A percentile compares a stretch with the other conserved stretches of the same genome.
Evolutionary conservation across 768 basidiomycete species (phyloP).

Genomic region (Leccinum obscurum): DNA sequence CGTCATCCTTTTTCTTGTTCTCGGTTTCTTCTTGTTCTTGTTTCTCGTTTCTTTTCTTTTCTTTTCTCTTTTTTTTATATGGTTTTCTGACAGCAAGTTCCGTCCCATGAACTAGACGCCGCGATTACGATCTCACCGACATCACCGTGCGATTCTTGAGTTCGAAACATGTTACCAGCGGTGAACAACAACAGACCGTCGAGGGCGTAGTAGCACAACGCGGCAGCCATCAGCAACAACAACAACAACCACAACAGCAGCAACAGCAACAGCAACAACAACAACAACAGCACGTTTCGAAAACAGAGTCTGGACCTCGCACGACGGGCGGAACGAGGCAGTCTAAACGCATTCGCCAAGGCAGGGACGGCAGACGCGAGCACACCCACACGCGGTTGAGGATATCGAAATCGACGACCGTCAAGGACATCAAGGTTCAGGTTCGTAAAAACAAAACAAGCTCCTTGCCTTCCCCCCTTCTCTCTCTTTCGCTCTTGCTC

Average conservation of each 20-base stretch:
- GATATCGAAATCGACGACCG: conserved; percentile 63
- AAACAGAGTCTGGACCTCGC: conserved; percentile 38
- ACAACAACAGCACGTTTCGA: conserved; percentile 13
- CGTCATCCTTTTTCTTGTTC: not conserved
- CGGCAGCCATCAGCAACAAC: conserved; percentile 16
- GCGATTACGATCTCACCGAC: conserved; percentile 58
- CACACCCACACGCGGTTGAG: conserved; percentile 50
- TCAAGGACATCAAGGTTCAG: conserved; percentile 78
- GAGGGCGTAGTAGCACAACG: conserved; percentile 23
- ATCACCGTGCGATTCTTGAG: conserved; percentile 55
- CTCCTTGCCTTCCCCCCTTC: not conserved
- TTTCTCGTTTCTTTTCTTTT: not conserved
- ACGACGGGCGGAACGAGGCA: conserved; percentile 51
- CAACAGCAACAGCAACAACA: conserved; percentile 3
- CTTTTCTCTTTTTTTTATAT: not conserved
- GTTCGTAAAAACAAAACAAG: conserved; percentile 38
- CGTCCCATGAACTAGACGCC: conserved; percentile 28
- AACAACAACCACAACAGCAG: not conserved
- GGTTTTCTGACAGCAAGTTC: conserved; percentile 18
- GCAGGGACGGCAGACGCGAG: conserved; percentile 47
- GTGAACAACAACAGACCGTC: conserved; percentile 18
- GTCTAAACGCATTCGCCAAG: conserved; percentile 68
- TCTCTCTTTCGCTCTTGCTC: not conserved
- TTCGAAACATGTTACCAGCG: conserved; percentile 32
- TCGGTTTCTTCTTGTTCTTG: not conserved